Conservation (phyloP, 257 asterid genomes). For the Nicotiana paniculata region DNA sequence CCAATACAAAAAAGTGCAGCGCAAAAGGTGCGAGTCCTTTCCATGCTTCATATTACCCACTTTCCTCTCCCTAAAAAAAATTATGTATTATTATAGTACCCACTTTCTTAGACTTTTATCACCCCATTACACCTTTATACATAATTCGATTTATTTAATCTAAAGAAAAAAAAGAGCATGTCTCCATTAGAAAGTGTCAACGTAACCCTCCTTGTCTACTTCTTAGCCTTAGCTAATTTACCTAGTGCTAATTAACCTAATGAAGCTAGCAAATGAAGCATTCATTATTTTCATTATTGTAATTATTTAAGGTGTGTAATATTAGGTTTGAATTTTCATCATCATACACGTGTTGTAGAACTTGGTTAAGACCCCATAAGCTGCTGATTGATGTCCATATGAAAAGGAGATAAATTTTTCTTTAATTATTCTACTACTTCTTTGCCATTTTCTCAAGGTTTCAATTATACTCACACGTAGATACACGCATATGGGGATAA, state of each 20-base stretch:
- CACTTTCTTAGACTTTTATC: conserved; percentile 39
- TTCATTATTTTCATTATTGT: background rate
- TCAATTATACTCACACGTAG: background rate
- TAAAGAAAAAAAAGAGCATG: background rate
- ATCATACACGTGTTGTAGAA: conserved; percentile 34
- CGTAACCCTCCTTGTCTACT: conserved; percentile 1
- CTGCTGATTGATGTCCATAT: background rate
- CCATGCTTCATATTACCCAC: conserved; percentile 14
- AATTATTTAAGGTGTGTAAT: background rate
- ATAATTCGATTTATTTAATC: background rate
- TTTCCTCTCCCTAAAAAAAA: background rate
- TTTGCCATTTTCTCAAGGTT: conserved; percentile 9
- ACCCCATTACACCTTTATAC: background rate
- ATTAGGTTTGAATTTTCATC: conserved; percentile 32
- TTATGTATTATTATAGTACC: conserved; percentile 13
- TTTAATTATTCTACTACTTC: background rate
- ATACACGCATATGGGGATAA: background rate
- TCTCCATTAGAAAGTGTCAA: conserved; percentile 17
- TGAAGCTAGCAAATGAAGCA: background rate
- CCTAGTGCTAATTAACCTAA: conserved; percentile 8
- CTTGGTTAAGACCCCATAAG: conserved; percentile 21
- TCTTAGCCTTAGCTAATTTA: conserved; percentile 8
- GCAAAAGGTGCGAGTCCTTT: conserved; percentile 22
- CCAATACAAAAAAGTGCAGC: conserved; percentile 22
- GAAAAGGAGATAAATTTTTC: conserved; percentile 6